phyloP scores from a whole-genome alignment of 257 asterid genomes.

The Cordia subcordata region DNA sequence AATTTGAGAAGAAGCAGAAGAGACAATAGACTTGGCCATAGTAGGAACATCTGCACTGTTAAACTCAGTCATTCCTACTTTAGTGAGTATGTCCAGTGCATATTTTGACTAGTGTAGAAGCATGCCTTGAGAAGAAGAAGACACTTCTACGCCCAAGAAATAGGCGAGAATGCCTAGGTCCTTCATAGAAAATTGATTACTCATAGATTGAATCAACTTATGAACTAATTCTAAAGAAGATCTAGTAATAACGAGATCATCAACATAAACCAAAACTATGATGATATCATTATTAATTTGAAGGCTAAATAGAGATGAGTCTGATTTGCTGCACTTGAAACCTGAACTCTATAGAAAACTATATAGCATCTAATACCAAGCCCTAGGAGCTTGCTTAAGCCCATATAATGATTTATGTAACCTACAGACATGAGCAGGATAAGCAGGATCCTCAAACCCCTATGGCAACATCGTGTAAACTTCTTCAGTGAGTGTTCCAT shows the following conservation, averaged over 20 bases:
- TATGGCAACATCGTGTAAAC: not conserved
- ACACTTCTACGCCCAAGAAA: too few species aligned
- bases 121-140: too few species aligned
- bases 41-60: not conserved
- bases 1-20: rapidly evolving
- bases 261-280: too few species aligned
- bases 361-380: not conserved
- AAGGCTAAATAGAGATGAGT: not conserved
- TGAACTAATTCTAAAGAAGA: too few species aligned
- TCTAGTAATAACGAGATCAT: too few species aligned
- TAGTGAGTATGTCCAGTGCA: too few species aligned
- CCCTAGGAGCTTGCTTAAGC: not conserved
- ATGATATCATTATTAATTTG: too few species aligned
- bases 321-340: not conserved
- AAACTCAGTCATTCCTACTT: not conserved
- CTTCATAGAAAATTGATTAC: too few species aligned
- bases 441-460: not conserved
- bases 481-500: not conserved
- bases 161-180: too few species aligned
- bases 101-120: too few species aligned
- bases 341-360: not conserved
- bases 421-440: not conserved
- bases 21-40: too few species aligned
- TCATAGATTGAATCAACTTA: too few species aligned
- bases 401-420: not conserved